Percentiles rank a stretch among this genome's conserved stretches.
phyloP scores from a whole-genome alignment of 805 yeast species.

The Tetrapisispora namnaoensis region DNA sequence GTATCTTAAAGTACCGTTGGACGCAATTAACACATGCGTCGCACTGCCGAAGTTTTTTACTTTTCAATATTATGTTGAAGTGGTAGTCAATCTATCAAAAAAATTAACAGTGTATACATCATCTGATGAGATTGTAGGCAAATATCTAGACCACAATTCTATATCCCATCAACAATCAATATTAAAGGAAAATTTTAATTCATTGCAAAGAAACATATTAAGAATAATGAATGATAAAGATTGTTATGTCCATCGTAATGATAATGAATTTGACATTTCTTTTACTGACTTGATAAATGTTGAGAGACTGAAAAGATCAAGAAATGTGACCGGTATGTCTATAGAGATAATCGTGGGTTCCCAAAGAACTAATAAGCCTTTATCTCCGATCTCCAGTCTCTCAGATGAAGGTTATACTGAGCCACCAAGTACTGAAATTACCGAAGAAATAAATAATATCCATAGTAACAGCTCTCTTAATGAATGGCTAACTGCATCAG shows the following conservation, averaged over 20 bases:
- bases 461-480: neutral
- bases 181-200: conserved; percentile 8
- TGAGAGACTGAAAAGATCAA: conserved; percentile 63
- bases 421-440: neutral
- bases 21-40: conserved; percentile 74
- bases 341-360: conserved; percentile 79
- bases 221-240: conserved; percentile 7
- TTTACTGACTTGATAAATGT: conserved; percentile 54
- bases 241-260: conserved; percentile 8
- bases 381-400: neutral
- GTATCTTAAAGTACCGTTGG: conserved; percentile 65
- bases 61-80: conserved; percentile 79
- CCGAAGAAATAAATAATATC: neutral
- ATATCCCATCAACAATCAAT: conserved; percentile 2
- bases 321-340: conserved; percentile 72
- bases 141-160: conserved; percentile 16
- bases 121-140: conserved; percentile 23
- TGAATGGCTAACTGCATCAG: conserved; percentile 3
- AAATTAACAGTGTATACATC: conserved; percentile 34
- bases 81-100: conserved; percentile 68
- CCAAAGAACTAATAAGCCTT: conserved; percentile 33
- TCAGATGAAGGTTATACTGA: neutral
- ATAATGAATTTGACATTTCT: conserved; percentile 20
- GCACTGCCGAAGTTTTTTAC: conserved; percentile 51
- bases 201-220: conserved; percentile 11